Conservation (phyloP, 2,329 filamentous ascomycete genomes). For the Cercospora beticola region DNA sequence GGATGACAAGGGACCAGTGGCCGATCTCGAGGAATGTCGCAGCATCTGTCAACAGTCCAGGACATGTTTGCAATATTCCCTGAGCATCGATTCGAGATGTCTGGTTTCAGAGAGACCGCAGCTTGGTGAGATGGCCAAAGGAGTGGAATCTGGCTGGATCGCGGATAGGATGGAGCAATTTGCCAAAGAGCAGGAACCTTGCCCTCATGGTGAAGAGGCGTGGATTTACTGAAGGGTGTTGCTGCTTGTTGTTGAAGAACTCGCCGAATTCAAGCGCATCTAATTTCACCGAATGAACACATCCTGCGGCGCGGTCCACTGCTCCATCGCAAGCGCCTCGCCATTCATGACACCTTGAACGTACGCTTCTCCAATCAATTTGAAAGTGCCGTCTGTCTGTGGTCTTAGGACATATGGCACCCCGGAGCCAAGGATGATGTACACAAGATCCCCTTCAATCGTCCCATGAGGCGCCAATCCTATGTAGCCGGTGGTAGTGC, state of each 20-base stretch:
- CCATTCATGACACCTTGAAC: conserved; percentile 39
- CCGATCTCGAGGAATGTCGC: conserved; percentile 25
- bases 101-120: conserved; percentile 20
- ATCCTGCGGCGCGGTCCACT: conserved; percentile 17
- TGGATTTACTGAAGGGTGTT: not conserved
- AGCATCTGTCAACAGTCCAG: conserved; percentile 20
- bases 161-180: conserved; percentile 21
- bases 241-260: not conserved
- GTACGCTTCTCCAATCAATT: conserved; percentile 37
- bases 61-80: conserved; percentile 28
- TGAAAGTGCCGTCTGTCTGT: conserved; percentile 22
- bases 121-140: conserved; percentile 23
- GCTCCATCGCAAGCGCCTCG: conserved; percentile 30
- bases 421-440: conserved; percentile 30
- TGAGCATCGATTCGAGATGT: conserved; percentile 19
- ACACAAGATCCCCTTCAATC: conserved; percentile 33
- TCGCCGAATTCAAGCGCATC: not conserved
- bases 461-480: conserved; percentile 33
- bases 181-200: not conserved
- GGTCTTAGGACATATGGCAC: conserved; percentile 32
- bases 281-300: conserved; percentile 4
- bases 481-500: conserved; percentile 31
- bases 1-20: conserved; percentile 18
- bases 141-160: conserved; percentile 30
- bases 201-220: not conserved